Evolutionary conservation across 164 flowering plant species (phyloP).

Genomic region (Aristolochia contorta): DNA sequence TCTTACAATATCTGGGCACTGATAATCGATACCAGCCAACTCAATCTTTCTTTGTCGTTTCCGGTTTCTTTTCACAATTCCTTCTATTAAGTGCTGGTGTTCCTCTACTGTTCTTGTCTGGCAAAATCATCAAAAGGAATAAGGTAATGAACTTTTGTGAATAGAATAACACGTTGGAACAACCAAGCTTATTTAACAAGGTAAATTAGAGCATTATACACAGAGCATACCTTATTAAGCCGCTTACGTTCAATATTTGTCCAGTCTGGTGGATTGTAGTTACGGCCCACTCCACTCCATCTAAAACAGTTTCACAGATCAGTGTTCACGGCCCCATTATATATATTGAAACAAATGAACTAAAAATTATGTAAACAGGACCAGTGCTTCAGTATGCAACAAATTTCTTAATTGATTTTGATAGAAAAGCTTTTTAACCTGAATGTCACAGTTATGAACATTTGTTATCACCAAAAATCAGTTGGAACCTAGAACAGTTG

Average conservation of each 20-base stretch:
- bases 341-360: no score
- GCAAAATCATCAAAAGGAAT: no score
- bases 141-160: constrained; percentile 28
- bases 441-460: no score
- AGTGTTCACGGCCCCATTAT: no score
- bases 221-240: constrained; percentile 54
- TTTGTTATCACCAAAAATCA: no score
- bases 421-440: no score
- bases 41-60: constrained; percentile 56
- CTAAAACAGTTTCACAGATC: constrained; percentile 21
- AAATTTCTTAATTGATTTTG: no score
- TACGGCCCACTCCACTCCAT: constrained; percentile 56
- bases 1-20: constrained; percentile 82
- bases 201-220: no score
- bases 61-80: constrained; percentile 46
- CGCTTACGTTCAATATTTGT: constrained; percentile 47
- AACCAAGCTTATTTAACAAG: no score
- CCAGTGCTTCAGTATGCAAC: no score
- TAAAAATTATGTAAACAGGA: no score
- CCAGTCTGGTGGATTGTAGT: constrained; percentile 45
- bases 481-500: no score
- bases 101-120: constrained; percentile 49
- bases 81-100: constrained; percentile 51
- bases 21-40: constrained; percentile 89
- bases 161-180: neutral